Evolutionary conservation across 1,284 basidiomycete species (phyloP).

Genomic region (Fomitiporia mediterranea): DNA sequence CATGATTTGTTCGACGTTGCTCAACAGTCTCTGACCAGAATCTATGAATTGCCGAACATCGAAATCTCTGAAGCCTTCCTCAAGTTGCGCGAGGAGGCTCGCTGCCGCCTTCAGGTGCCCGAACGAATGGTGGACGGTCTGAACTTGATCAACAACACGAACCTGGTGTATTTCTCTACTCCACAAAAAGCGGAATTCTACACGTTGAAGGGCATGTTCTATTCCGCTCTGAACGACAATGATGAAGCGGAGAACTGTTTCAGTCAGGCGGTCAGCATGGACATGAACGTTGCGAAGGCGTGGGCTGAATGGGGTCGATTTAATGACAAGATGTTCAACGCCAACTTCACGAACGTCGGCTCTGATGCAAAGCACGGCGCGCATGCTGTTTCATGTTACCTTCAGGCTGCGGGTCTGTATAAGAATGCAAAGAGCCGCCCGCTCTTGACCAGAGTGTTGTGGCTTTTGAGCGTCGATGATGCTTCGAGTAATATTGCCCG

Average conservation of each 20-base stretch:
- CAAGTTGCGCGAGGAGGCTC: conserved; percentile 98
- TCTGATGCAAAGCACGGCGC: conserved; percentile 53
- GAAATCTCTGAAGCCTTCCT: conserved; percentile 99
- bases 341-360: conserved; percentile 63
- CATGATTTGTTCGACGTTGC: conserved; percentile 97
- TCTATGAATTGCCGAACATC: conserved; percentile 98
- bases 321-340: conserved; percentile 92
- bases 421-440: conserved; percentile 94
- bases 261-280: conserved; percentile 93
- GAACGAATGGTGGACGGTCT: conserved; percentile 91
- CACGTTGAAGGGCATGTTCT: conserved; percentile 99
- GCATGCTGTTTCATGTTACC: conserved; percentile 94
- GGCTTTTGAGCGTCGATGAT: conserved; percentile 97
- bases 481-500: conserved; percentile 69
- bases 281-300: conserved; percentile 92
- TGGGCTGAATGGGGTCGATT: conserved; percentile 99
- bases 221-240: conserved; percentile 80
- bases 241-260: conserved; percentile 95
- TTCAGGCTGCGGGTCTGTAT: conserved; percentile 95
- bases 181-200: conserved; percentile 98
- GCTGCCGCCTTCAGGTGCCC: conserved; percentile 96
- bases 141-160: conserved; percentile 99
- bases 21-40: conserved; percentile 92
- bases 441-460: conserved; percentile 87
- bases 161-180: conserved; percentile 95